Percentiles rank a stretch among this genome's conserved stretches.
Evolutionary conservation across 1,284 basidiomycete species (phyloP).

Genomic region (Hortiboletus rubellus): DNA sequence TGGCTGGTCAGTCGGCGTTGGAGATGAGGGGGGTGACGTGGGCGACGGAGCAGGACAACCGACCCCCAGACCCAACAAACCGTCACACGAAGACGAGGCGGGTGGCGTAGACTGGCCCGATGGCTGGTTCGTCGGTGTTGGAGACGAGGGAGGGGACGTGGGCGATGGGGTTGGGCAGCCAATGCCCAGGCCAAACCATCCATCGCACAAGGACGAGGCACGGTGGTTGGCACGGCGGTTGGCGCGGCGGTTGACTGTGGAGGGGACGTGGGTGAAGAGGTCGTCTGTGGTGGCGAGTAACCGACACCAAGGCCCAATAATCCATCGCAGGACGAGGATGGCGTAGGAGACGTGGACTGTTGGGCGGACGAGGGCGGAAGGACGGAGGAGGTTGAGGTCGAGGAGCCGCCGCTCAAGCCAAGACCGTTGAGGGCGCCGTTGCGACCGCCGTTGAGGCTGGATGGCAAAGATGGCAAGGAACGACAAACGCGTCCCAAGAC

Average conservation of each 20-base stretch:
- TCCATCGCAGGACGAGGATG: conserved; percentile 11
- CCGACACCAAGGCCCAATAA: conserved; percentile 19
- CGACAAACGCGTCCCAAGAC: too few species aligned
- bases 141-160: too few species aligned
- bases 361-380: conserved; percentile 7
- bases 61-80: too few species aligned
- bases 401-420: neutral
- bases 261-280: neutral
- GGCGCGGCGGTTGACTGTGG: neutral
- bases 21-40: neutral
- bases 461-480: too few species aligned
- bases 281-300: conserved; percentile 9
- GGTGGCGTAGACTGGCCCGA: too few species aligned
- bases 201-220: conserved; percentile 10
- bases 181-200: conserved; percentile 12
- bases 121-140: too few species aligned
- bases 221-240: neutral
- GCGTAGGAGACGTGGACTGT: neutral
- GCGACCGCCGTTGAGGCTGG: neutral
- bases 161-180: conserved; percentile 13
- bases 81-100: too few species aligned
- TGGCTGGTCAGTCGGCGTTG: too few species aligned
- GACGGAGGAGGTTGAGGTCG: conserved; percentile 13
- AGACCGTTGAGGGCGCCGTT: neutral
- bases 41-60: conserved; percentile 7